Evolutionary conservation across 306 rosid genomes (phyloP), one percentile per base, ranked within the genome.

Genomic region (Rubus parviflorus): DNA sequence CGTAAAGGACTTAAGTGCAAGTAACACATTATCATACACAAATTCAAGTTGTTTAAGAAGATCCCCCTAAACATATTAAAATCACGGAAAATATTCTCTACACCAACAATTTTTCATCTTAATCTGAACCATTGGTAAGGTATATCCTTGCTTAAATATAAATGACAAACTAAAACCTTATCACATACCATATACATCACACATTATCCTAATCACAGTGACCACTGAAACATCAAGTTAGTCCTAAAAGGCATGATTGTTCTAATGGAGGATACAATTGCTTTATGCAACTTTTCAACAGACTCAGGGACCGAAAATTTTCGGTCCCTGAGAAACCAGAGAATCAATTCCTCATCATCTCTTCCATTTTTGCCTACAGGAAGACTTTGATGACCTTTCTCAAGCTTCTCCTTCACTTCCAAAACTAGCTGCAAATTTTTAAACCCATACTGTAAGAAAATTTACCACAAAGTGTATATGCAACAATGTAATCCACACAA

Each of bases 301-400:
- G 97, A 84, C 12, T 95, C 94, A 8, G 83, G 87, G 25, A 87
- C 89, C 42, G 87, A 88, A 79, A 89, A 95, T 45, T 82, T 89
- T 14, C 99, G 88, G 78, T 95, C 99, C 85, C 86, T 90, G 49
- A 95, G 97, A 86, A 92, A 95, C 99, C 97, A 90, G 41, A 87
- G 81, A 81, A 95, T 95, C 97, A 95, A 79, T 74, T 95, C 96
- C 77, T 95, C 99, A n/a, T 95, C 99, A 79, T 95, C 97, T 77
- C 99, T 89, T 75, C 99, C 99, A 82, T 92, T 87, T 76, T 73
- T 86, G 22, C 99, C 99, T 1, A 88, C 80, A 25, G 97, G 99
- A 75, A 95, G 99, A 67, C 64, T 58, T 20, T 19, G 65, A 23
- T 88, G 60, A 70, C 90, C 89, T 65, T 83, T 89, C 70, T 88